Evolutionary conservation across 1,284 basidiomycete genomes (phyloP).

Genomic region (Phenoliferia sp.): DNA sequence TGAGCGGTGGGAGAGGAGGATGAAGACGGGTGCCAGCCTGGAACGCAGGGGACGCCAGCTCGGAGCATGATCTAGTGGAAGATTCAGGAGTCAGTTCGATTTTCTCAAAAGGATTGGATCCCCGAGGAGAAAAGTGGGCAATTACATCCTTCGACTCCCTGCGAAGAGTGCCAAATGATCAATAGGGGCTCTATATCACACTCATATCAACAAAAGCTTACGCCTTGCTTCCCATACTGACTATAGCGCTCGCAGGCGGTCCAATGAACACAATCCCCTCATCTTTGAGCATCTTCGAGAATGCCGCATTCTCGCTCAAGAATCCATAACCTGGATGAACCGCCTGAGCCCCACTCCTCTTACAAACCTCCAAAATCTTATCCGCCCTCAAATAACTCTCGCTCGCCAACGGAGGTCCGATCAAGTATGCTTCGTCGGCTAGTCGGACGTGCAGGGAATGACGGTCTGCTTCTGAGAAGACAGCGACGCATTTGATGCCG

Average conservation of each 20-base stretch:
- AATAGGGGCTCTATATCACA: not conserved
- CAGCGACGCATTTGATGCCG: slow-evolving; percentile 82
- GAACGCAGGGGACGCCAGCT: slow-evolving; percentile 88
- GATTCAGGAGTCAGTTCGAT: slow-evolving; percentile 8
- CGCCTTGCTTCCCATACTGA: slow-evolving; percentile 76
- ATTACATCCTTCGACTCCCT: slow-evolving; percentile 50
- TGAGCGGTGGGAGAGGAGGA: slow-evolving; percentile 55
- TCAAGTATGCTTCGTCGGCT: slow-evolving; percentile 93
- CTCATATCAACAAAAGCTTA: slow-evolving; percentile 6
- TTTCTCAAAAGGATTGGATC: not conserved
- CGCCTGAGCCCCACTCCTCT: slow-evolving; percentile 73
- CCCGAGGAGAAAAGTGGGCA: not conserved
- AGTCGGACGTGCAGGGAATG: slow-evolving; percentile 65
- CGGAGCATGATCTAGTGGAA: slow-evolving; percentile 79
- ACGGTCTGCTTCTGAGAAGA: slow-evolving; percentile 80
- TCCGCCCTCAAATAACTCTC: slow-evolving; percentile 87
- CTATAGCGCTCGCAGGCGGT: slow-evolving; percentile 41
- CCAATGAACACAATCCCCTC: slow-evolving; percentile 42
- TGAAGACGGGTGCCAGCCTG: slow-evolving; percentile 64
- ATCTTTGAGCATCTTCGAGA: slow-evolving; percentile 28
- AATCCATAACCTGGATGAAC: slow-evolving; percentile 89
- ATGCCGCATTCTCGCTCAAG: slow-evolving; percentile 60
- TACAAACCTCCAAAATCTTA: slow-evolving; percentile 79
- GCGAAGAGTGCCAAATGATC: not conserved
- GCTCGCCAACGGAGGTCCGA: slow-evolving; percentile 79